Evolutionary conservation across 306 rosid genomes (phyloP), one percentile per base, ranked within the genome.

Genomic region (Cucurbita moschata): DNA sequence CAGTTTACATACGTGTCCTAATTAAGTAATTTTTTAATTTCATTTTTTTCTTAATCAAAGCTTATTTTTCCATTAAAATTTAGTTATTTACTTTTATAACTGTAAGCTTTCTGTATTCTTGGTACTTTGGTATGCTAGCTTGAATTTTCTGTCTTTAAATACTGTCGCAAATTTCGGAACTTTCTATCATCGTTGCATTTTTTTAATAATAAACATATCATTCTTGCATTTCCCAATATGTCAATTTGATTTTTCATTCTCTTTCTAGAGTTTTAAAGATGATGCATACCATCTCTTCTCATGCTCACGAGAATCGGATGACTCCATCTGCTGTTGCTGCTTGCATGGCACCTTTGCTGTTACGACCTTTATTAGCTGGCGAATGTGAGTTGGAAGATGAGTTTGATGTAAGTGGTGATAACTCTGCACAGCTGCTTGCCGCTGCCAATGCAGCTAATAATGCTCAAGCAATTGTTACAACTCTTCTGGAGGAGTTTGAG

Each of bases 341-440:
- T 78, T 95, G 99, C 89, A 95, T 95, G 99, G 97, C 99, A 35
- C 99, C 99, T 71, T 91, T 95, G 85, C 97, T 95, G 55, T 87
- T 95, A 71, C 88, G 99, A 39, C 97, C 99, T 82, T 73, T 95
- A 59, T 88, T 95, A 81, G 96, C 97, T 30, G 97, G 99, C 21
- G 97, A 95, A 81, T 95, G 96, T 85, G 99, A 91, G 81, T 65
- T 91, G 79, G 99, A 95, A 79, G 99, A 89, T 84, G 97, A 91
- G 55, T 95, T 95, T 82, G 96, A 91, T 83, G 78, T 70, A 37
- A 91, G 72, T 77, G 96, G 99, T 57, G 99, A 91, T 83, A 89
- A 82, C 84, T 91, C 99, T 13, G 96, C 96, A 57, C 99, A 95
- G 85, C 97, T 95, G 81, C 90, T 95, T 72, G 99, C 97, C 30